These are phyloP conservation scores for Lactifluus echinatus DNA, from an alignment of 768 basidiomycete genomes.

Conservation along the genomic window DNA sequence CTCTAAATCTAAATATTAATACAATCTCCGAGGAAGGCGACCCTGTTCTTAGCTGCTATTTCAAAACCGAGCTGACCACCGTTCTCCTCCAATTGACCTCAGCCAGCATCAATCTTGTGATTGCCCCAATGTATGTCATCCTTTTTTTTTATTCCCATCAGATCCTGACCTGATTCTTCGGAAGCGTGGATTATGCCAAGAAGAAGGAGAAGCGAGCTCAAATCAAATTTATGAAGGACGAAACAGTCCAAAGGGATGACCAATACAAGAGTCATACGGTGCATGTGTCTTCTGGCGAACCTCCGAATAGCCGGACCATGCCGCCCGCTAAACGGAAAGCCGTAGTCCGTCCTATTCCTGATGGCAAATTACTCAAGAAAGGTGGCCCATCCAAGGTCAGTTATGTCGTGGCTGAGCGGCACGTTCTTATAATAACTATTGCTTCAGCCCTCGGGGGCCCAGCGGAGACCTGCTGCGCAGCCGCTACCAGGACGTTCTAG, in stretches of 20 bases:
- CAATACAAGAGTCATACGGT: conserved; percentile 91
- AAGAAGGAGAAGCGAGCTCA: conserved; percentile 93
- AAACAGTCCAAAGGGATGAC: conserved; percentile 69
- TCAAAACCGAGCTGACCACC: conserved; percentile 92
- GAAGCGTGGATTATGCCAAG: conserved; percentile 81
- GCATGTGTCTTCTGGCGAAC: conserved; percentile 81
- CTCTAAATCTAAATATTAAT: conserved; percentile 73
- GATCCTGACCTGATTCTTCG: background rate
- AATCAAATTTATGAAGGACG: conserved; percentile 86
- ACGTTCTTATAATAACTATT: background rate
- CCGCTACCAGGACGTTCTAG: conserved; percentile 55
- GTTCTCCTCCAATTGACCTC: conserved; percentile 76
- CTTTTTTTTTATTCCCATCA: background rate
- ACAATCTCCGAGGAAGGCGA: conserved; percentile 85
- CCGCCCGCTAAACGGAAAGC: conserved; percentile 85
- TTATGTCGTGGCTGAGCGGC: conserved; percentile 1
- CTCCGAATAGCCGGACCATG: conserved; percentile 69
- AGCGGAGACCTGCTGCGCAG: conserved; percentile 49
- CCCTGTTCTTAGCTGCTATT: conserved; percentile 79
- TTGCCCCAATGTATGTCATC: conserved; percentile 64
- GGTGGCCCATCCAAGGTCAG: conserved; percentile 56
- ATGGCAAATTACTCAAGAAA: conserved; percentile 69
- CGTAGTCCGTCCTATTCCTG: conserved; percentile 77
- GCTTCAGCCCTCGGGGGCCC: conserved; percentile 24
- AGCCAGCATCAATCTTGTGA: conserved; percentile 60